Evolutionary conservation across 2,329 filamentous ascomycete genomes (phyloP), one percentile per base, ranked within the genome.

Genomic region (Xylariaceae sp.): DNA sequence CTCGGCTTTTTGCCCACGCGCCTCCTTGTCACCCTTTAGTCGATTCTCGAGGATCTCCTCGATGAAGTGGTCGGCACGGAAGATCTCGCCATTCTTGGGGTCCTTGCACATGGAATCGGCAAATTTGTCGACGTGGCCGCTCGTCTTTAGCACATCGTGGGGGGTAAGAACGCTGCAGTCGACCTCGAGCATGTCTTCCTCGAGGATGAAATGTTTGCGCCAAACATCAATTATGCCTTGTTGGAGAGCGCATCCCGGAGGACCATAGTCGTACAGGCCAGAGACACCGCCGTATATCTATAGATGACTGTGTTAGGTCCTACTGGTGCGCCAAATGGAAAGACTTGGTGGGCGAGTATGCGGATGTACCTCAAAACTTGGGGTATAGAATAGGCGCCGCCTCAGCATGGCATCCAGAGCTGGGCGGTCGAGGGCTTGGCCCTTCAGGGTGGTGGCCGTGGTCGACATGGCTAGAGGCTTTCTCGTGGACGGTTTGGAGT

Each of bases 61-160:
- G 65, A 99, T 93, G 69, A 98, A 86, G 79, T 99, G 95, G 73
- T 99, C 95, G 56, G 95, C 92, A 67, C 95, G 87, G 74, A 99
- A 87, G 71, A 97, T 96, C 76, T 99, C 95, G 73, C 95, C 95
- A 69, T 89, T 96, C 83, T 96, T 96, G 62, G 94, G 92, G 76
- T 99, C 95, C 78, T 96, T 96, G 87, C 91, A 96, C 93, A 98
- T 97, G 91, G 91, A 98, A 76, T 98, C 94, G 76, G 92, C 90
- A 72, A 98, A 98, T 77, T 96, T 96, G 76, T 97, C 94, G 65
- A 98, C 95, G 78, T 99, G 95, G 63, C 95, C 95, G 74, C 87
- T 91, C 51, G 94, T 96, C 84, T 98, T 96, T 71, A 99, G 85
- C 33, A 99, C 91, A 44, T 95, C 90, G 70, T 95, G 87, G 29